These are phyloP conservation scores for Wallemia ichthyophaga DNA, from an alignment of 1,284 basidiomycete species.

Conservation along the genomic window DNA sequence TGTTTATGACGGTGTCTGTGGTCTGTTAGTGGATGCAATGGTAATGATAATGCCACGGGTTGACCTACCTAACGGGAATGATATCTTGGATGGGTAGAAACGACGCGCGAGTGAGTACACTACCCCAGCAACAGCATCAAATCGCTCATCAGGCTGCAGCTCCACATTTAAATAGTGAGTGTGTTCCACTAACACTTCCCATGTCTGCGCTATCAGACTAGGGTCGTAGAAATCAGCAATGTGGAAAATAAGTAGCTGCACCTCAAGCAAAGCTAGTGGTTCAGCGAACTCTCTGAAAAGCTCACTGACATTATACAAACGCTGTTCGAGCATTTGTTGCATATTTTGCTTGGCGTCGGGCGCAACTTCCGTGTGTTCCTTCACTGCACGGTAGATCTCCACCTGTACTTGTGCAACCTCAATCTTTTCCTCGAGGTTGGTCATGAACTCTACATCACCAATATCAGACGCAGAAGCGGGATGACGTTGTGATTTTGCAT, in stretches of 20 bases:
- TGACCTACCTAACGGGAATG: slow-evolving; percentile 48
- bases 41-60: background rate
- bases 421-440: slow-evolving; percentile 75
- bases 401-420: slow-evolving; percentile 91
- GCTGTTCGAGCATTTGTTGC: slow-evolving; percentile 24
- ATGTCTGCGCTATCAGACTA: slow-evolving; percentile 47
- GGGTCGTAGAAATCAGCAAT: slow-evolving; percentile 76
- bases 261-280: slow-evolving; percentile 49
- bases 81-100: slow-evolving; percentile 69
- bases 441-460: slow-evolving; percentile 69
- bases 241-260: slow-evolving; percentile 72
- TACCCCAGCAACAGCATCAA: slow-evolving; percentile 30
- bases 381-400: slow-evolving; percentile 27
- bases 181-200: slow-evolving; percentile 57
- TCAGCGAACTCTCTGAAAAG: slow-evolving; percentile 68
- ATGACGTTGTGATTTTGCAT: slow-evolving; percentile 74
- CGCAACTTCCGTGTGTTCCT: slow-evolving; percentile 15
- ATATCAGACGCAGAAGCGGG: slow-evolving; percentile 28
- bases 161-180: slow-evolving; percentile 22
- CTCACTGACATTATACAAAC: slow-evolving; percentile 23
- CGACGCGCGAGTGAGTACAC: slow-evolving; percentile 43
- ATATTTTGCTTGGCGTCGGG: slow-evolving; percentile 27
- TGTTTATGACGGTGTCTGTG: slow-evolving; percentile 32
- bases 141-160: slow-evolving; percentile 22
- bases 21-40: background rate